Conservation (phyloP, 2,329 filamentous ascomycete genomes). For the Pseudogymnoascus sp. region DNA sequence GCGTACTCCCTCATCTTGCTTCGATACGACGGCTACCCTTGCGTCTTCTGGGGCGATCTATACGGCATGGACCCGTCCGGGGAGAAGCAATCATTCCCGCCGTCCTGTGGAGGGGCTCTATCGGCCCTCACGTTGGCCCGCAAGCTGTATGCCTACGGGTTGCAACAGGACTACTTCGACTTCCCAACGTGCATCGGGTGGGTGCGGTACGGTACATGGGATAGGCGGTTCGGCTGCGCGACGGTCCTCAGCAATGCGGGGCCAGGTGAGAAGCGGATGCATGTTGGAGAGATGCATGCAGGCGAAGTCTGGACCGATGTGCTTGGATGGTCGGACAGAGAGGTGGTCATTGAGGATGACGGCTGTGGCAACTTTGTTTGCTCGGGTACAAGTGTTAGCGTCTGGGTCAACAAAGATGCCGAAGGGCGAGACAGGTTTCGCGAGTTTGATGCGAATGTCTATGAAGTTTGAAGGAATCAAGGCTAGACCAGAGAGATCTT, state of each 20-base stretch:
- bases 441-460: constrained; percentile 22
- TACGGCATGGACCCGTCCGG: constrained; percentile 49
- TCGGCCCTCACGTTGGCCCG: constrained; percentile 52
- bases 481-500: not conserved
- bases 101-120: constrained; percentile 45
- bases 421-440: constrained; percentile 39
- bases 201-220: constrained; percentile 41
- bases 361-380: constrained; percentile 53
- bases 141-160: constrained; percentile 58
- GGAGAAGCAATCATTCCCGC: constrained; percentile 38
- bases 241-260: constrained; percentile 48
- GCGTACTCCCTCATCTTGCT: constrained; percentile 67
- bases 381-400: constrained; percentile 44
- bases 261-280: constrained; percentile 48
- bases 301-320: constrained; percentile 59
- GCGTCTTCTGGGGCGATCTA: constrained; percentile 62
- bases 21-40: constrained; percentile 52
- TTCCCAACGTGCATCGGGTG: constrained; percentile 51
- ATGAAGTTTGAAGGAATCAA: constrained; percentile 17
- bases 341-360: constrained; percentile 48
- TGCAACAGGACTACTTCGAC: constrained; percentile 56
- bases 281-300: constrained; percentile 47
- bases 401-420: constrained; percentile 52
- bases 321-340: constrained; percentile 42
- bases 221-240: constrained; percentile 42